These are phyloP conservation scores for Blastocystis sp. DNA, from an alignment of 352 stramenopile species.

Conservation along the genomic window DNA sequence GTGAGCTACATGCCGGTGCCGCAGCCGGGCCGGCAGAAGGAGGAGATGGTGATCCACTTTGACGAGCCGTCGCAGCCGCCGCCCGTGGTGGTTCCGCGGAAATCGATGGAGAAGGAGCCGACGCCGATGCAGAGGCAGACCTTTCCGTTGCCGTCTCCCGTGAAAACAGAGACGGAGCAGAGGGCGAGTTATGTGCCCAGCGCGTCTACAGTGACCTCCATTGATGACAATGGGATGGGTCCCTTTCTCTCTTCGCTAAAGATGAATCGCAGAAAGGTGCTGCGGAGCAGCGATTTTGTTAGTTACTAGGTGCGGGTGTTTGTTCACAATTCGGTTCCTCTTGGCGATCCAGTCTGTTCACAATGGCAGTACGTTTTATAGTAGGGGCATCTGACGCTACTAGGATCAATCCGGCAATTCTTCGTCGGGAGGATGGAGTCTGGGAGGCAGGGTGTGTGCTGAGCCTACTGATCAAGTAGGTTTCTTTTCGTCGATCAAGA, in stretches of 20 bases:
- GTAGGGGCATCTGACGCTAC: background rate
- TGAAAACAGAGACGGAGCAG: background rate
- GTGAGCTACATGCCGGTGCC: background rate
- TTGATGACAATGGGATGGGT: slow-evolving; percentile 33
- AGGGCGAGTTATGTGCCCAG: background rate
- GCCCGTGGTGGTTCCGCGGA: background rate
- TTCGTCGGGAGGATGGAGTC: slow-evolving; percentile 24
- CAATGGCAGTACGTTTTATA: background rate
- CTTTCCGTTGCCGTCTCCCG: background rate
- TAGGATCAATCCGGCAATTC: background rate
- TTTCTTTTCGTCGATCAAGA: slow-evolving; percentile 54
- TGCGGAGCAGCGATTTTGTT: slow-evolving; percentile 47
- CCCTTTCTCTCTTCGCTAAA: slow-evolving; percentile 61
- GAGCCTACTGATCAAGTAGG: background rate
- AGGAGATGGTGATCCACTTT: background rate
- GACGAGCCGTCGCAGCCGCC: background rate
- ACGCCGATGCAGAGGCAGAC: background rate
- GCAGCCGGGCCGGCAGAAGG: background rate
- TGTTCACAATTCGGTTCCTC: background rate
- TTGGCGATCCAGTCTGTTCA: background rate
- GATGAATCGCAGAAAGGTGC: slow-evolving; percentile 26
- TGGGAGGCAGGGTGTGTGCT: background rate
- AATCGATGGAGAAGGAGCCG: background rate
- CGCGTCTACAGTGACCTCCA: background rate
- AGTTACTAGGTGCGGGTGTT: slow-evolving; percentile 6